Base-by-base conservation (phyloP, 2,329 filamentous ascomycete species). In the Exophiala bonariae region DNA sequence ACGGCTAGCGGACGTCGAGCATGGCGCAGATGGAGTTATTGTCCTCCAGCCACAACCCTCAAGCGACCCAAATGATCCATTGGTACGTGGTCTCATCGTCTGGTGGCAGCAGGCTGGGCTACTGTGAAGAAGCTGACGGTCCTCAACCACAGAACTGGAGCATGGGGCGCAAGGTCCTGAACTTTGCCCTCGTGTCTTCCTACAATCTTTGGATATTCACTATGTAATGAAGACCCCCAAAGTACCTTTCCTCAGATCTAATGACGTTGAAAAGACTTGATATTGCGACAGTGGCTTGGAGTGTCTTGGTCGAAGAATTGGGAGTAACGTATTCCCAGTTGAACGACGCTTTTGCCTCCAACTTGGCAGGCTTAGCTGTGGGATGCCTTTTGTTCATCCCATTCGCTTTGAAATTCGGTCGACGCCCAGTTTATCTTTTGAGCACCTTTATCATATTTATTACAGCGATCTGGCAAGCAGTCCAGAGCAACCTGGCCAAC, bases 71-170 rank as follows among this genome's bases (percentile, higher is more conserved):
- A n/a, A n/a, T n/a, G n/a, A n/a, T n/a, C n/a, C n/a, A n/a, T n/a
- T n/a, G n/a, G n/a, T n/a, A n/a, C n/a, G n/a, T n/a, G n/a, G n/a
- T n/a, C n/a, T n/a, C n/a, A n/a, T n/a, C n/a, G n/a, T n/a, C n/a
- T n/a, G n/a, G n/a, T n/a, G n/a, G n/a, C n/a, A n/a, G n/a, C n/a
- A n/a, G n/a, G n/a, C n/a, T n/a, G n/a, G n/a, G n/a, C n/a, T n/a
- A n/a, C n/a, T n/a, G n/a, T n/a, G n/a, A n/a, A n/a, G n/a, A n/a
- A n/a, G n/a, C n/a, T n/a, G n/a, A n/a, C n/a, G n/a, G n/a, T n/a
- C n/a, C n/a, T n/a, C n/a, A n/a, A n/a, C n/a, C n/a, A n/a, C 38
- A 70, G 63, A 76, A 77, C 55, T 77, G 74, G 74, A 63, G 65
- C 13, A 65, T 56, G 36, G 46, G 52, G 36, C 65, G 70, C 16